Percentiles rank a stretch among this genome's conserved stretches.
phyloP scores from a whole-genome alignment of 208 protist species.

The Trypanosomatidae sp. region DNA sequence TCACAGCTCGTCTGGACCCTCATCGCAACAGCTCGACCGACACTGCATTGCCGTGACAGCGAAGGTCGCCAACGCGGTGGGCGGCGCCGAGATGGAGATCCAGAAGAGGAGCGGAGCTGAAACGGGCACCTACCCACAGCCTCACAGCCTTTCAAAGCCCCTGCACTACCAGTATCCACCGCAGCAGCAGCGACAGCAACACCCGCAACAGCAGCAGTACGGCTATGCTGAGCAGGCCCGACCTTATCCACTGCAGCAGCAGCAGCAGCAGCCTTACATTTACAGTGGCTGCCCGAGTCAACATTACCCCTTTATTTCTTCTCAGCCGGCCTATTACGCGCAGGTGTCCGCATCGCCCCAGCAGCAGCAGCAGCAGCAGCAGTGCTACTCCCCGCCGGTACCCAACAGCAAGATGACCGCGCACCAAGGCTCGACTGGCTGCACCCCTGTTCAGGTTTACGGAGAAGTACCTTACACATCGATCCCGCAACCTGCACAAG shows the following conservation, averaged over 20 bases:
- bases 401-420: neutral
- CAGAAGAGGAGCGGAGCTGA: neutral
- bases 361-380: constrained; percentile 5
- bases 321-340: constrained; percentile 1
- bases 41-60: neutral
- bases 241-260: constrained; percentile 1
- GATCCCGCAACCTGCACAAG: neutral
- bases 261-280: constrained; percentile 1
- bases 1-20: neutral
- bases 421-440: neutral
- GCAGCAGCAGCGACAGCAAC: constrained; percentile 14
- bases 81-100: neutral
- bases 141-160: neutral
- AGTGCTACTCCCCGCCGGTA: neutral
- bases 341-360: neutral
- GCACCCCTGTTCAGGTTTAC: too few species aligned
- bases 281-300: constrained; percentile 1
- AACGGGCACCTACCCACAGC: neutral
- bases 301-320: constrained; percentile 1
- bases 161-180: constrained; percentile 5
- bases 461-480: neutral
- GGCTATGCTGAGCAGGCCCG: neutral
- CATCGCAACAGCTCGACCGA: neutral
- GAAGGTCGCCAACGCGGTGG: neutral
- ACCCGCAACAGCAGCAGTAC: constrained; percentile 3